These are phyloP conservation scores for Talaromyces sp. DNA, from an alignment of 2,329 filamentous ascomycete species.

Conservation along the genomic window DNA sequence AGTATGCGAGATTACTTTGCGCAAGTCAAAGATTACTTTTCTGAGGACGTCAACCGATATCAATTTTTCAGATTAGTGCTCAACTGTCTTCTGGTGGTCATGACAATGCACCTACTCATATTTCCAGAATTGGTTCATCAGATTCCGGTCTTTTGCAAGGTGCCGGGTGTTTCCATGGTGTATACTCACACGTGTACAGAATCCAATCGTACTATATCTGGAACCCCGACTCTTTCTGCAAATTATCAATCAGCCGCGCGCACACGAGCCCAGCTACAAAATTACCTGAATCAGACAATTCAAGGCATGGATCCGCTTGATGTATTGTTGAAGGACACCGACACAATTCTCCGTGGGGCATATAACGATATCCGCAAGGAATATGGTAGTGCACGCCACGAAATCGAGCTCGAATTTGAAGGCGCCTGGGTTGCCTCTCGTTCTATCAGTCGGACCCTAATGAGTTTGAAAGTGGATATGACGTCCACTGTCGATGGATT, in stretches of 20 bases:
- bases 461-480: slow-evolving; percentile 32
- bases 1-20: not conserved
- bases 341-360: slow-evolving; percentile 21
- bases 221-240: not conserved
- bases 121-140: slow-evolving; percentile 12
- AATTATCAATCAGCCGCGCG: slow-evolving; percentile 4
- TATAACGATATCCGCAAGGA: slow-evolving; percentile 24
- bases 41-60: not conserved
- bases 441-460: slow-evolving; percentile 30
- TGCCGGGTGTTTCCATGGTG: not conserved
- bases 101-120: slow-evolving; percentile 12
- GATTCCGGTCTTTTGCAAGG: slow-evolving; percentile 6
- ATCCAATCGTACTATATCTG: not conserved
- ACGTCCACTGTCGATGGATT: slow-evolving; percentile 28
- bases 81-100: slow-evolving; percentile 8
- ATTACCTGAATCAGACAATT: slow-evolving; percentile 8
- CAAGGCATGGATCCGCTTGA: slow-evolving; percentile 10
- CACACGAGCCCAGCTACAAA: slow-evolving; percentile 11
- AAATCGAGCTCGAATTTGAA: slow-evolving; percentile 35
- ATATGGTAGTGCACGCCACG: slow-evolving; percentile 28
- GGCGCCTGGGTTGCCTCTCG: slow-evolving; percentile 30
- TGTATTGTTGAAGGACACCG: slow-evolving; percentile 5
- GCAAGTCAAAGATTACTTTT: not conserved
- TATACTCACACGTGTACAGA: slow-evolving; percentile 4
- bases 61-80: slow-evolving; percentile 5